Percentiles rank a stretch among this genome's conserved stretches.
These are phyloP conservation scores for Daucus carota DNA, from an alignment of 129 eudicot genomes.

Conservation along the genomic window DH1_v3.0 NC_030383.2:59719001-59719500, in stretches of 20 bases:
- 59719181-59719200: slow-evolving; percentile 97
- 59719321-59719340: slow-evolving; percentile 17
- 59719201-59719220: slow-evolving; percentile 23
- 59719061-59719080: slow-evolving; percentile 90
- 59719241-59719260: background rate
- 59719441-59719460: slow-evolving; percentile 90
- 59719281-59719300: background rate
- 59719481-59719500: slow-evolving; percentile 93
- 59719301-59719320: slow-evolving; percentile 14
- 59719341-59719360: slow-evolving; percentile 26
- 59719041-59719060: slow-evolving; percentile 82
- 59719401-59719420: slow-evolving; percentile 96
- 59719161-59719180: slow-evolving; percentile 96
- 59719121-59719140: slow-evolving; percentile 82
- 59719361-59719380: slow-evolving; percentile 87
- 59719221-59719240: background rate
- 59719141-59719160: slow-evolving; percentile 89
- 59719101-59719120: slow-evolving; percentile 96
- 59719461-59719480: slow-evolving; percentile 96
- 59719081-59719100: slow-evolving; percentile 99
- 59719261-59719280: background rate
- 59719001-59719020: slow-evolving; percentile 26
- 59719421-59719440: slow-evolving; percentile 99
- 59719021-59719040: slow-evolving; percentile 83
- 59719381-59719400: slow-evolving; percentile 93